A percentile compares a stretch with the other conserved stretches of the same genome.
Evolutionary conservation across 257 asterid genomes (phyloP).

Genomic region (Scutellaria barbata): DNA sequence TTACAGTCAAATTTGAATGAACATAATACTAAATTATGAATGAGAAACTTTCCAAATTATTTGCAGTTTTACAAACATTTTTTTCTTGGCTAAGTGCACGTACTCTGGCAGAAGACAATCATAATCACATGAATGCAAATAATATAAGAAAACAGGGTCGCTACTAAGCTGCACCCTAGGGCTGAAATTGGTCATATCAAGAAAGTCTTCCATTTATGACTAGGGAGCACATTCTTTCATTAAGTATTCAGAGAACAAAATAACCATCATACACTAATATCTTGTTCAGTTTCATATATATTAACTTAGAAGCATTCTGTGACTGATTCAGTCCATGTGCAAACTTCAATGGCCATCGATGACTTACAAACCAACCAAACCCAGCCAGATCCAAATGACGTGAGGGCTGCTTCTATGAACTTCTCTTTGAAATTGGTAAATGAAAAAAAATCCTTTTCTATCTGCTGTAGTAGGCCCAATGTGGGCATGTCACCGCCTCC

Average conservation of each 20-base stretch:
- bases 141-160: background rate
- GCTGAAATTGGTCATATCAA: background rate
- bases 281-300: conserved; percentile 18
- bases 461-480: conserved; percentile 75
- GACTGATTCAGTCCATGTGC: background rate
- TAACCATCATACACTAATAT: background rate
- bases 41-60: conserved; percentile 2
- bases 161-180: background rate
- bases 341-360: conserved; percentile 29
- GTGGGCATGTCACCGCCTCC: conserved; percentile 86
- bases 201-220: background rate
- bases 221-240: background rate
- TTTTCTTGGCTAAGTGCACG: too few relatives aligned
- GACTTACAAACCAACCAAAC: conserved; percentile 95
- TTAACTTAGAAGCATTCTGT: conserved; percentile 13
- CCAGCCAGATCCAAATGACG: conserved; percentile 93
- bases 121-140: too few relatives aligned
- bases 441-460: conserved; percentile 89
- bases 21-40: background rate
- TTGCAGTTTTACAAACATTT: background rate
- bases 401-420: conserved; percentile 67
- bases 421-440: conserved; percentile 72
- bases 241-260: background rate
- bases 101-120: too few relatives aligned
- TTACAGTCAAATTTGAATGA: background rate